Evolutionary conservation across 1,139 yeast species (phyloP).

Genomic region (Taphrina flavorubra): DNA sequence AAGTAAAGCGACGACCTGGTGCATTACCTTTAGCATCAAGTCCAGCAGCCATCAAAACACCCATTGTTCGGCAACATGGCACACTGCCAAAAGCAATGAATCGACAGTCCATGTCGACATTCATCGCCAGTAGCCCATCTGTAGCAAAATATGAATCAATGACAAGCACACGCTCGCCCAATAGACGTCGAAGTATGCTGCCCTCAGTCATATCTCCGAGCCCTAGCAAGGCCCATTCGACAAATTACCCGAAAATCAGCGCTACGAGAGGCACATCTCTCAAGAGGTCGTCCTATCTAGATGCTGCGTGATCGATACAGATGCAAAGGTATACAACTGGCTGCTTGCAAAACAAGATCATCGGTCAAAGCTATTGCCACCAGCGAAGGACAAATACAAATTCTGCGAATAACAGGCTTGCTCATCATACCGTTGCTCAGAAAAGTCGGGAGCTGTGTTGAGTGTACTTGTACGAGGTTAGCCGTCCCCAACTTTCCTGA

Average conservation of each 20-base stretch:
- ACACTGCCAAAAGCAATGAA: slow-evolving; percentile 2
- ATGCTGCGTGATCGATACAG: background rate
- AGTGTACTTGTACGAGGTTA: too few species aligned
- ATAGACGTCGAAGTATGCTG: slow-evolving; percentile 12
- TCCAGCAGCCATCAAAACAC: background rate
- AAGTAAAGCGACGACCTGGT: background rate
- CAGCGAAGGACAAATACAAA: too few species aligned
- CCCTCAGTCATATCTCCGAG: slow-evolving; percentile 7
- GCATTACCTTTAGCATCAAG: background rate
- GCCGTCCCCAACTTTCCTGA: too few species aligned
- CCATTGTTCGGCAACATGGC: background rate
- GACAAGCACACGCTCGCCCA: slow-evolving; percentile 8
- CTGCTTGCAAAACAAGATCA: background rate
- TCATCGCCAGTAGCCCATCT: slow-evolving; percentile 9
- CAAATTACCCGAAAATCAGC: background rate
- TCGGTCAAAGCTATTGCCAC: background rate
- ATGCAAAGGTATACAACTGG: background rate
- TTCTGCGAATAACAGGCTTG: too few species aligned
- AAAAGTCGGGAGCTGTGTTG: too few species aligned
- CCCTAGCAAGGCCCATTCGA: background rate
- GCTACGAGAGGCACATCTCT: background rate
- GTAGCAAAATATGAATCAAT: slow-evolving; percentile 1
- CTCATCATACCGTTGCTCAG: too few species aligned
- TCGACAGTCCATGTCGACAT: slow-evolving; percentile 1
- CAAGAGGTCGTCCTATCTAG: background rate